These are phyloP conservation scores for Saturnispora sanitii DNA, from an alignment of 805 yeast species.

Conservation along the genomic window DNA sequence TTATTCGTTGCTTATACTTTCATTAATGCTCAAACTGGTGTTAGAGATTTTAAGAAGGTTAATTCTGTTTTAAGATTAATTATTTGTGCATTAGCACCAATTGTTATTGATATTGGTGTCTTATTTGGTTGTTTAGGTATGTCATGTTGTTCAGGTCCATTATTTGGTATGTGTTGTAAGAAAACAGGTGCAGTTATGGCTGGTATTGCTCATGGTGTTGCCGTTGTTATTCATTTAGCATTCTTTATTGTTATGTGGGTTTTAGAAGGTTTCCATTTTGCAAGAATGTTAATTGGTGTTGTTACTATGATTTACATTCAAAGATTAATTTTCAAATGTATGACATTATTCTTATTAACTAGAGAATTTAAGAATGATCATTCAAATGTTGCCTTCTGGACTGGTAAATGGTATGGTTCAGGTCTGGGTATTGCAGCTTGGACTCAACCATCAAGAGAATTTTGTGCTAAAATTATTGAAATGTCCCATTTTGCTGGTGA, in stretches of 20 bases:
- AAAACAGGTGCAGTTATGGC: conserved; percentile 94
- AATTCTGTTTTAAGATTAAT: conserved; percentile 65
- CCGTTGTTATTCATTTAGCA: conserved; percentile 77
- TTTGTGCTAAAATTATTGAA: conserved; percentile 87
- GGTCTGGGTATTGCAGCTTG: conserved; percentile 90
- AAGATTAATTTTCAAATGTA: conserved; percentile 74
- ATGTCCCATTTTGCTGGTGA: conserved; percentile 95
- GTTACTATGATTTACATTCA: conserved; percentile 78
- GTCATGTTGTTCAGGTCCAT: conserved; percentile 97
- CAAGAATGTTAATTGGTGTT: conserved; percentile 80
- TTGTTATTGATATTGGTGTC: conserved; percentile 82
- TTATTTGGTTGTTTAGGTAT: conserved; percentile 65
- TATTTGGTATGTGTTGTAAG: conserved; percentile 91
- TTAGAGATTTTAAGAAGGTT: conserved; percentile 40
- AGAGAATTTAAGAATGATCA: conserved; percentile 95
- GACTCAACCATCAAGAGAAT: conserved; percentile 95
- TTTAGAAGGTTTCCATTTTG: conserved; percentile 82
- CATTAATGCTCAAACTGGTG: conserved; percentile 84
- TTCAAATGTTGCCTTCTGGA: conserved; percentile 98
- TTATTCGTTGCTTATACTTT: conserved; percentile 72
- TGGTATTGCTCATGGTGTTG: conserved; percentile 90
- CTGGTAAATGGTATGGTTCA: conserved; percentile 97
- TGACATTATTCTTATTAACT: conserved; percentile 71
- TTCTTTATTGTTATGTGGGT: conserved; percentile 97
- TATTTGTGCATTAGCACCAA: conserved; percentile 82